Percentiles rank a stretch among this genome's conserved stretches.
These are phyloP conservation scores for Nothophaeocryptopus gaeumannii DNA, from an alignment of 2,329 filamentous ascomycete genomes.

Conservation along the genomic window DNA sequence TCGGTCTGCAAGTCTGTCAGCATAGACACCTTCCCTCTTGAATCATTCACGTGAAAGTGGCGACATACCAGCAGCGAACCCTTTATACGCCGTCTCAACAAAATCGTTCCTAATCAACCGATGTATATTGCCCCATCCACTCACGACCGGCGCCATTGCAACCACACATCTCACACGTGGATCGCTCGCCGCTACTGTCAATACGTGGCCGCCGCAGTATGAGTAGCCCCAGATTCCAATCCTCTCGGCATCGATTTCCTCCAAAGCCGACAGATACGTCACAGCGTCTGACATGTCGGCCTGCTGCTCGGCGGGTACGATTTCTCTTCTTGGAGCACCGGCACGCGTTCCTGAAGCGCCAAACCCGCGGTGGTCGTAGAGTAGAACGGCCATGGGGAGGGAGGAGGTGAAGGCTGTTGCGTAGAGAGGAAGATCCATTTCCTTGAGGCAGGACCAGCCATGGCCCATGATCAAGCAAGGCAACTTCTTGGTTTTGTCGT, in stretches of 20 bases:
- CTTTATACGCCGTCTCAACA: background rate
- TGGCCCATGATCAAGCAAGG: conserved; percentile 1
- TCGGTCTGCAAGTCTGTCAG: too few species aligned
- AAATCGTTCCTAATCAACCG: background rate
- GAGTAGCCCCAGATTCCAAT: background rate
- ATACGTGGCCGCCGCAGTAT: background rate
- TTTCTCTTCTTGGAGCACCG: background rate
- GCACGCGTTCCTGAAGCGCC: background rate
- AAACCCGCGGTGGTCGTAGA: conserved; percentile 1
- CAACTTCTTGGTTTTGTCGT: background rate
- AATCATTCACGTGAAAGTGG: too few species aligned
- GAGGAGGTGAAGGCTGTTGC: background rate
- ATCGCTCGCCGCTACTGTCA: background rate
- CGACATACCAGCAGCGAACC: background rate
- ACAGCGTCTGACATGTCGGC: background rate
- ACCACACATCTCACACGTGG: background rate
- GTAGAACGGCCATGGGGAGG: background rate
- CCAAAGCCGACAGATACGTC: background rate
- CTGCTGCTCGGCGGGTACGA: background rate
- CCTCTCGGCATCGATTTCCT: background rate
- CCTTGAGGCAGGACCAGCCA: conserved; percentile 2
- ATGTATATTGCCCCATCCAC: background rate
- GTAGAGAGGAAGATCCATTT: conserved; percentile 1
- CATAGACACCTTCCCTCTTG: too few species aligned
- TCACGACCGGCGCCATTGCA: background rate